Evolutionary conservation across 2,329 filamentous ascomycete genomes (phyloP), one percentile per base, ranked within the genome.

Genomic region (Alternaria hordeiaustralica): DNA sequence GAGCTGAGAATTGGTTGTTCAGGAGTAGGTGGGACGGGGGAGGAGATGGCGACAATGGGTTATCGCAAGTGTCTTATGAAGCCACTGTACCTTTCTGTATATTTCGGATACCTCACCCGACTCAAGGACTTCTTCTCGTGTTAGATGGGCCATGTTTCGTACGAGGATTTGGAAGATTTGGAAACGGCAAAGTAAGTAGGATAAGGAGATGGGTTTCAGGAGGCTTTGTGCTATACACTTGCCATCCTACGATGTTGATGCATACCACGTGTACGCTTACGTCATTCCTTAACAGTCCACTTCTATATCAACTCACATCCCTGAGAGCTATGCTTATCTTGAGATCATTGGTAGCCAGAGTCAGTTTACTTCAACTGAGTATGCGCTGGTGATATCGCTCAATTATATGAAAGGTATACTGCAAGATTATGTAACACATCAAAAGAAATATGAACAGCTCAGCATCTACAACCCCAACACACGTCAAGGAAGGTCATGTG

Each of bases 91-190:
- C 63, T 71, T 72, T 54, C 55, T 68, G 53, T 73, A 76, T 12
- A 66, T 65, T 2, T 60, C 57, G 5, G 66, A 60, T 6, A 74
- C 63, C 8, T 62, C 56, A 5, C 75, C 71, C 2, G 73, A 72
- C 18, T 63, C 56, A 3, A 77, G 23, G 2, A 76, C 61, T 57
- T 75, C 74, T 30, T 70, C 65, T 13, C 75, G 66, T 2, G 71
- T 74, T 1, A 77, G 65, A 60, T 76, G 73, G 0, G 75, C 73
- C 75, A 77, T 77, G 20, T 5, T 9, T 36, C 20, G 5, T 15
- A 2, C 12, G 8, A 5, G 5, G 18, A 9, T 20, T 18, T 21
- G 7, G 8, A 12, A 21, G 3, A 6, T 3, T 7, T 15, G 3
- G 9, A 21, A 6, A 15, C 12, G 21, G 7, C 11, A 26, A 21